These are phyloP conservation scores for Quercus alba DNA, from an alignment of 306 rosid genomes.

Conservation along the genomic window DNA sequence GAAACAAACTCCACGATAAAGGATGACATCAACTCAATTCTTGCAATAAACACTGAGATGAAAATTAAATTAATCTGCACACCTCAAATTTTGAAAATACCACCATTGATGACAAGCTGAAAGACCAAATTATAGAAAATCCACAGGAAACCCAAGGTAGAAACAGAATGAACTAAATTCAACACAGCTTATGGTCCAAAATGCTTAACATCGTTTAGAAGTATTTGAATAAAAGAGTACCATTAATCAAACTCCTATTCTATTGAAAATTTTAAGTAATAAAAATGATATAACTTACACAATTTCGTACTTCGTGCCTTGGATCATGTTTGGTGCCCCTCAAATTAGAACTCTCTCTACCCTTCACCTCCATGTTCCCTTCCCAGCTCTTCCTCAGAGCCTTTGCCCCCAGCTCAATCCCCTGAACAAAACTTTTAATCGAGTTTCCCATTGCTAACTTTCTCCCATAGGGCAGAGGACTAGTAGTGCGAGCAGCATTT, in stretches of 20 bases:
- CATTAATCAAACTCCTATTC: not conserved
- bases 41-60: not conserved
- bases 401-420: conserved; percentile 90
- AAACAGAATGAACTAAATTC: conserved; percentile 1
- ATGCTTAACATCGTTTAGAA: not conserved
- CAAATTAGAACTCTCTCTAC: conserved; percentile 55
- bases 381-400: conserved; percentile 98
- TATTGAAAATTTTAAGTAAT: not conserved
- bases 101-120: not conserved
- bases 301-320: conserved; percentile 53
- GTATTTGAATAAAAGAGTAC: conserved; percentile 3
- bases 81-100: not conserved
- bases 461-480: conserved; percentile 45
- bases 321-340: conserved; percentile 58
- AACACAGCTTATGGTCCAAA: not conserved
- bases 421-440: conserved; percentile 65
- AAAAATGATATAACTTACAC: conserved; percentile 53
- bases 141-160: not conserved
- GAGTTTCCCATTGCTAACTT: conserved; percentile 50
- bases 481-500: conserved; percentile 51
- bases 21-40: not conserved
- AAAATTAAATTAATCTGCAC: not conserved
- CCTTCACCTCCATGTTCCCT: conserved; percentile 80
- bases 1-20: not conserved
- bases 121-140: not conserved